These are phyloP conservation scores for Durusdinium trenchii DNA, from an alignment of 73 alveolate genomes.

Conservation along the genomic window DNA sequence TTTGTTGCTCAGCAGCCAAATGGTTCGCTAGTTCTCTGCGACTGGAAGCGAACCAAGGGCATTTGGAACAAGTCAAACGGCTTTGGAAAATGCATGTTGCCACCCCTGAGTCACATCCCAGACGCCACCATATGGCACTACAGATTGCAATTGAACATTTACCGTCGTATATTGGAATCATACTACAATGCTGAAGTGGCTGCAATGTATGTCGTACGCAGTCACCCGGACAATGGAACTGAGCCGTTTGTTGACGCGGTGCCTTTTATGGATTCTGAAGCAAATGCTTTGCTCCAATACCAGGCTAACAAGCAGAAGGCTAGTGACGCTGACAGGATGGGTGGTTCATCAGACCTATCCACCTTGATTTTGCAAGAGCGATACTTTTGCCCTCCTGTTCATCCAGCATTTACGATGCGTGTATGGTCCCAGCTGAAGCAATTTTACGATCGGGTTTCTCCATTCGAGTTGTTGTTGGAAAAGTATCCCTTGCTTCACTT, in stretches of 20 bases:
- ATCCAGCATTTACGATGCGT: neutral
- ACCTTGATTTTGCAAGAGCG: neutral
- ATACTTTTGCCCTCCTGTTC: neutral
- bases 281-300: neutral
- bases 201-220: neutral
- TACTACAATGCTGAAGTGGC: neutral
- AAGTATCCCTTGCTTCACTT: neutral
- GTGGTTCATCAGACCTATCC: neutral
- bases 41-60: constrained; percentile 51
- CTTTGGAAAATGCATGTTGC: neutral
- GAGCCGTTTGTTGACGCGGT: constrained; percentile 17
- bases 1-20: neutral
- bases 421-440: neutral
- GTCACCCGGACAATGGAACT: constrained; percentile 27
- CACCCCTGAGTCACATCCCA: neutral
- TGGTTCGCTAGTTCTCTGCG: neutral
- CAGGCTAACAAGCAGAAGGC: neutral
- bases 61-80: neutral
- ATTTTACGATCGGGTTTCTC: neutral
- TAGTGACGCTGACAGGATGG: neutral
- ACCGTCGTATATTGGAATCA: constrained; percentile 20
- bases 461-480: neutral
- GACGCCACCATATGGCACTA: constrained; percentile 11
- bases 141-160: constrained; percentile 52
- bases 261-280: neutral